Percentiles rank a stretch among this genome's conserved stretches.
phyloP scores from a whole-genome alignment of 2,329 filamentous ascomycete species.

The Ramularia endophylla region DNA sequence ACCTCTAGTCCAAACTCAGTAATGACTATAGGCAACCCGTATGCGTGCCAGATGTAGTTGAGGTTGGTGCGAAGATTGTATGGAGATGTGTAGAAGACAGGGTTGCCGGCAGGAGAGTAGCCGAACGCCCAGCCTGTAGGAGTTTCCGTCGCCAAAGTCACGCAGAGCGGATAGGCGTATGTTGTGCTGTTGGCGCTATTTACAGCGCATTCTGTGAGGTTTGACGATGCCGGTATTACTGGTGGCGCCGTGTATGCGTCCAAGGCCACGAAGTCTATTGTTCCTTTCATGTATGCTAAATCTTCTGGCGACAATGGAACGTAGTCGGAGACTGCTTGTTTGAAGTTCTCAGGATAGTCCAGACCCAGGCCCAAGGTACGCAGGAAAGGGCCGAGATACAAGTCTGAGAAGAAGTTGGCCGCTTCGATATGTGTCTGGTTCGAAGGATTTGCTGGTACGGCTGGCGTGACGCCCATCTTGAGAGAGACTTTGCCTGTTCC shows the following conservation, averaged over 20 bases:
- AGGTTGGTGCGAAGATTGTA: conserved; percentile 52
- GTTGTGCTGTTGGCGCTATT: conserved; percentile 20
- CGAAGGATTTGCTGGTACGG: conserved; percentile 32
- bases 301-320: conserved; percentile 44
- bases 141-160: conserved; percentile 27
- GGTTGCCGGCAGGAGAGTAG: conserved; percentile 49
- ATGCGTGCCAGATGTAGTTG: conserved; percentile 56
- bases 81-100: conserved; percentile 50
- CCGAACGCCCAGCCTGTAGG: conserved; percentile 30
- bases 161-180: conserved; percentile 26
- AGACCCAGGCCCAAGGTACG: conserved; percentile 49
- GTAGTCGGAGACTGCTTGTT: conserved; percentile 40
- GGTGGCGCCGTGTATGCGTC: conserved; percentile 17
- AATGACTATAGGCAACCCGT: conserved; percentile 38
- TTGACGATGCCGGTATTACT: conserved; percentile 3
- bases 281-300: conserved; percentile 29
- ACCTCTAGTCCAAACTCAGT: conserved; percentile 36
- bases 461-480: conserved; percentile 43
- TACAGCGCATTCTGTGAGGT: conserved; percentile 17
- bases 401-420: conserved; percentile 38
- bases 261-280: conserved; percentile 15
- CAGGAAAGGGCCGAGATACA: conserved; percentile 44
- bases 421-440: conserved; percentile 41
- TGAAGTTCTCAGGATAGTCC: conserved; percentile 47
- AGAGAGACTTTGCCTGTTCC: conserved; percentile 47